phyloP scores from a whole-genome alignment of 2,329 filamentous ascomycete species.

The Cercospora canescens region DNA sequence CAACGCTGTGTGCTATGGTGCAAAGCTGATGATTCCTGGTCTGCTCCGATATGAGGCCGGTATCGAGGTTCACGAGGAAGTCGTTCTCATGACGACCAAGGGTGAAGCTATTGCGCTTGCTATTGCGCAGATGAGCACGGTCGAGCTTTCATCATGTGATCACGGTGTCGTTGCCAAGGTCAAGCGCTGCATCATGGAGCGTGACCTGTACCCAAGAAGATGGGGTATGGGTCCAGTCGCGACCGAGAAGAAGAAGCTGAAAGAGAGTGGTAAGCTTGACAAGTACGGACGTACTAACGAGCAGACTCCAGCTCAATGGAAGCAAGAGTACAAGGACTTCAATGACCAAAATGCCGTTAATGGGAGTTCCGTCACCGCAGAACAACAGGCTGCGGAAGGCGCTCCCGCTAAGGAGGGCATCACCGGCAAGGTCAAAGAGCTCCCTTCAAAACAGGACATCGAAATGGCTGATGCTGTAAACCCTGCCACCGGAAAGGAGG shows the following conservation, averaged over 20 bases:
- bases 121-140: slow-evolving; percentile 96
- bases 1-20: slow-evolving; percentile 97
- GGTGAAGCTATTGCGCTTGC: slow-evolving; percentile 96
- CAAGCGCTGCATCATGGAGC: slow-evolving; percentile 99
- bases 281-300: slow-evolving; percentile 95
- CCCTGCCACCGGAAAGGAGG: slow-evolving; percentile 29
- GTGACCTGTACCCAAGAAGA: slow-evolving; percentile 91
- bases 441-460: slow-evolving; percentile 44
- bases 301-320: slow-evolving; percentile 91
- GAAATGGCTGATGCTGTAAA: slow-evolving; percentile 36
- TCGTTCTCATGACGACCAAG: slow-evolving; percentile 98
- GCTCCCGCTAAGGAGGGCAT: slow-evolving; percentile 38
- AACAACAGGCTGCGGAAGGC: slow-evolving; percentile 36
- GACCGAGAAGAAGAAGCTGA: slow-evolving; percentile 99
- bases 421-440: slow-evolving; percentile 38
- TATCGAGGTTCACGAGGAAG: slow-evolving; percentile 93
- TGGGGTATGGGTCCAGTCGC: slow-evolving; percentile 96
- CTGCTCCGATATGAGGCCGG: slow-evolving; percentile 87
- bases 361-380: slow-evolving; percentile 18
- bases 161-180: slow-evolving; percentile 98
- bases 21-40: slow-evolving; percentile 98
- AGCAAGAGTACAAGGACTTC: slow-evolving; percentile 88
- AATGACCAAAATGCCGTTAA: slow-evolving; percentile 49
- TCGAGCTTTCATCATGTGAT: slow-evolving; percentile 94
- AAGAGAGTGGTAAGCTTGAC: slow-evolving; percentile 95